Conservation (phyloP, 1,284 basidiomycete species). For the Ganoderma sinense region DNA sequence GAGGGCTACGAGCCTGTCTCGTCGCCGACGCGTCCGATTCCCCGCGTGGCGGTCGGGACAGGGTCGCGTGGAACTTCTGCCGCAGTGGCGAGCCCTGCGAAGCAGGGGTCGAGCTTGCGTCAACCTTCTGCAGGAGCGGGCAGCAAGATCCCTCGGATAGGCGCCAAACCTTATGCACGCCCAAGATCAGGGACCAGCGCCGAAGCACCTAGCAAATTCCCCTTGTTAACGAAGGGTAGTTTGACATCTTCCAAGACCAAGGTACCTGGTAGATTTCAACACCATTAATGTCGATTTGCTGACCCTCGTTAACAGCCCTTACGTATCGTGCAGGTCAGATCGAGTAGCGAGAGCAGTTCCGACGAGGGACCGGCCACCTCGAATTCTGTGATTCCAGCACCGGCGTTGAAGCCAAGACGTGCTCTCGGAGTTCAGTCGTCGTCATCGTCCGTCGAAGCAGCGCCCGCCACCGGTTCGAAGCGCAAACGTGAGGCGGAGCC, state of each 20-base stretch:
- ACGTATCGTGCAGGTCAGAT: constrained; percentile 28
- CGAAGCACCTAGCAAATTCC: constrained; percentile 16
- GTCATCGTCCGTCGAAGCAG: neutral
- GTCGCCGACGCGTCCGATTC: constrained; percentile 4
- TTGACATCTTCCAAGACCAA: neutral
- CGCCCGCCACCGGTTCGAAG: constrained; percentile 38
- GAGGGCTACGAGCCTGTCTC: constrained; percentile 37
- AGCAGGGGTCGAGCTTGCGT: constrained; percentile 53
- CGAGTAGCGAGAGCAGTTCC: constrained; percentile 36
- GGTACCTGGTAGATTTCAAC: neutral
- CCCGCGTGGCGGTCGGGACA: neutral
- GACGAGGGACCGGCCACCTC: constrained; percentile 33
- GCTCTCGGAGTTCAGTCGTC: constrained; percentile 16
- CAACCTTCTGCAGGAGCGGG: constrained; percentile 54
- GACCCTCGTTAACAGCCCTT: constrained; percentile 19
- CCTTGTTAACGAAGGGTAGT: constrained; percentile 14
- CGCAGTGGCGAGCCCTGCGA: constrained; percentile 26
- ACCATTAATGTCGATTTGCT: neutral
- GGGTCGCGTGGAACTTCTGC: neutral
- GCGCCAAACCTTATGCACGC: constrained; percentile 67
- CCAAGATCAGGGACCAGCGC: constrained; percentile 21
- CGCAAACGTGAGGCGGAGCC: constrained; percentile 49
- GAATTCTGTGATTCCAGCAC: constrained; percentile 19
- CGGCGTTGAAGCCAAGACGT: constrained; percentile 16
- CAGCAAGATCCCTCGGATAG: constrained; percentile 76